phyloP scores from a whole-genome alignment of 371 early-diverging fungal species.

The Apophysomyces trapeziformis region DNA sequence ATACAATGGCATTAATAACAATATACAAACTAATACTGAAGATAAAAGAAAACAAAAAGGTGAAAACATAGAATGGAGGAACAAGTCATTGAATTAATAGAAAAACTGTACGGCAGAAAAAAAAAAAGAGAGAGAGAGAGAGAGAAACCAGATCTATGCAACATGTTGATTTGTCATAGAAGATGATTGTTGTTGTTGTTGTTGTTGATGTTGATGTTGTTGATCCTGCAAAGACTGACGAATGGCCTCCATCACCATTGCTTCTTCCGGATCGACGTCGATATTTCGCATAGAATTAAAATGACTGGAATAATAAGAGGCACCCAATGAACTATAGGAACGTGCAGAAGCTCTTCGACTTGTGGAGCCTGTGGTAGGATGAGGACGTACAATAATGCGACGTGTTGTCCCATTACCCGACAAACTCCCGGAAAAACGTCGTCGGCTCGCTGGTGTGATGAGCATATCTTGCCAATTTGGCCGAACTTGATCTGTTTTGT shows the following conservation, averaged over 20 bases:
- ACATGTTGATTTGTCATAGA: not conserved
- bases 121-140: not conserved
- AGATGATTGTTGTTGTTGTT: not conserved
- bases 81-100: too few relatives aligned
- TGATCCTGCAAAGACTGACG: conserved; percentile 10
- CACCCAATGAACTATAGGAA: conserved; percentile 4
- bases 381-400: conserved; percentile 19
- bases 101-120: too few relatives aligned
- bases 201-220: not conserved
- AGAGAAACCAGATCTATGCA: not conserved
- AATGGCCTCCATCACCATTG: conserved; percentile 18
- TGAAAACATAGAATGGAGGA: too few relatives aligned
- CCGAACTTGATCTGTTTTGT: conserved; percentile 17
- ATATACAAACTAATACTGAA: too few relatives aligned
- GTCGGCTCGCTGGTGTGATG: not conserved
- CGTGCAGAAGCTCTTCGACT: not conserved
- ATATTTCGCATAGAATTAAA: conserved; percentile 1
- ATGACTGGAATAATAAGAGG: conserved; percentile 11
- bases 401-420: conserved; percentile 22
- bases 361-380: not conserved
- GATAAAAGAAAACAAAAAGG: too few relatives aligned
- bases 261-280: conserved; percentile 9
- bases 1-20: too few relatives aligned
- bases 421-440: conserved; percentile 14
- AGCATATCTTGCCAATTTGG: conserved; percentile 21